Evolutionary conservation across 2,329 filamentous ascomycete species (phyloP).

Genomic region (Penicillium psychrosexuale): DNA sequence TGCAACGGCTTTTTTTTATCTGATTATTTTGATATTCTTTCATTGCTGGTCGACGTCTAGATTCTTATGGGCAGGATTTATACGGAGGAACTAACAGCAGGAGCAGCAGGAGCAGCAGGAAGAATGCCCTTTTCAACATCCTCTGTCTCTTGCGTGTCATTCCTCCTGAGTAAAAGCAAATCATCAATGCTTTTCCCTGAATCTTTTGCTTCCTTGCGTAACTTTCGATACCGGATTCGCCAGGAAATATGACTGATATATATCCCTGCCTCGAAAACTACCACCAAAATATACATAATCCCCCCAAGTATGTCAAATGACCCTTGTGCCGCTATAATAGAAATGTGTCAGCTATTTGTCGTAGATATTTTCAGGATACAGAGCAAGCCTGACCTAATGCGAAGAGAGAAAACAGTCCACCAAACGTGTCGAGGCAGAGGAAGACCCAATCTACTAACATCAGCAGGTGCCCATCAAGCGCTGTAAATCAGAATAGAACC

Average conservation of each 20-base stretch:
- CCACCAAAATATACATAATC: conserved; percentile 59
- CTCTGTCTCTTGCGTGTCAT: conserved; percentile 1
- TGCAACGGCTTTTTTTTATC: neutral
- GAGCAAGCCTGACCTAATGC: conserved; percentile 50
- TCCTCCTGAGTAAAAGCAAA: conserved; percentile 32
- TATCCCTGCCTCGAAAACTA: conserved; percentile 59
- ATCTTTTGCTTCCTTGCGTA: conserved; percentile 53
- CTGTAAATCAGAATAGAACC: conserved; percentile 13
- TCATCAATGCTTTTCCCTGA: conserved; percentile 57
- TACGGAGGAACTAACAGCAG: neutral
- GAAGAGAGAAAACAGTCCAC: conserved; percentile 63
- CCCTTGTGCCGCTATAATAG: conserved; percentile 53
- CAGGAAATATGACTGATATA: conserved; percentile 59
- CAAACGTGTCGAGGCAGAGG: conserved; percentile 57
- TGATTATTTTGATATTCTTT: too few species aligned
- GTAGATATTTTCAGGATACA: too few species aligned
- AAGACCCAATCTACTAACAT: conserved; percentile 51
- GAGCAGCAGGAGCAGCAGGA: neutral
- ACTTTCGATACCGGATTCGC: conserved; percentile 53
- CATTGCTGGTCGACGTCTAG: too few species aligned
- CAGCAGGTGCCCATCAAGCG: conserved; percentile 16
- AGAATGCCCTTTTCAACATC: conserved; percentile 7
- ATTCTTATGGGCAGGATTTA: neutral
- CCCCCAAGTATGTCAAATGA: conserved; percentile 62
- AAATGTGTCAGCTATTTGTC: conserved; percentile 17